Conservation (phyloP, 164 flowering plant species). For the Berberis vulgaris region DNA sequence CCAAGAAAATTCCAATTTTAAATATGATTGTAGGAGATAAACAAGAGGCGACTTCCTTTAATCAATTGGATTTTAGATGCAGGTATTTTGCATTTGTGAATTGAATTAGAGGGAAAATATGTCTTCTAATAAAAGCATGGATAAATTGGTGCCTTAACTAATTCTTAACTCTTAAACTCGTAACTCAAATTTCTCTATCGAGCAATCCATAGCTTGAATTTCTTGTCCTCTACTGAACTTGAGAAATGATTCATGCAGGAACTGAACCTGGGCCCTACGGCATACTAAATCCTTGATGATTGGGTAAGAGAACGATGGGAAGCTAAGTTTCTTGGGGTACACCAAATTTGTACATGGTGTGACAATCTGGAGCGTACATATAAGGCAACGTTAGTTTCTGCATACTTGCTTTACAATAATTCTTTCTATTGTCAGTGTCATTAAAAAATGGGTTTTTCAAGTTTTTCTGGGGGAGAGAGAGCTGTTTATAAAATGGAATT, state of each 20-base stretch:
- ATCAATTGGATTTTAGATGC: background rate
- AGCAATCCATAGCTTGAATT: background rate
- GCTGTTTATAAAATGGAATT: too few species aligned
- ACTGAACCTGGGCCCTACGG: constrained; percentile 61
- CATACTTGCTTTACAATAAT: background rate
- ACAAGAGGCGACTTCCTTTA: too few species aligned
- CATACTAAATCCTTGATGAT: constrained; percentile 51
- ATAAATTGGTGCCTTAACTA: too few species aligned
- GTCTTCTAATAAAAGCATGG: too few species aligned
- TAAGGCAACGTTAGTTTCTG: constrained; percentile 44
- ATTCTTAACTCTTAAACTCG: too few species aligned
- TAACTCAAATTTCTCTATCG: too few species aligned
- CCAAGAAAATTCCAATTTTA: too few species aligned
- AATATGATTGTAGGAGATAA: too few species aligned
- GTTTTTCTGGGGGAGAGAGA: too few species aligned
- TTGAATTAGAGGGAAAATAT: too few species aligned
- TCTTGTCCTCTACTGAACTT: background rate
- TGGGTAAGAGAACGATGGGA: constrained; percentile 85
- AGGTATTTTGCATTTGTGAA: background rate
- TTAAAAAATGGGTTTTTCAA: too few species aligned
- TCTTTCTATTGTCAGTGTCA: background rate
- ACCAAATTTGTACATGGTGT: constrained; percentile 91
- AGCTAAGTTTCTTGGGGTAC: constrained; percentile 77
- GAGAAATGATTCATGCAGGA: constrained; percentile 44
- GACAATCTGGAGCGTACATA: constrained; percentile 52